These are phyloP conservation scores for Saussurea involucrata DNA, from an alignment of 129 eudicot species.

Conservation along the genomic window DNA sequence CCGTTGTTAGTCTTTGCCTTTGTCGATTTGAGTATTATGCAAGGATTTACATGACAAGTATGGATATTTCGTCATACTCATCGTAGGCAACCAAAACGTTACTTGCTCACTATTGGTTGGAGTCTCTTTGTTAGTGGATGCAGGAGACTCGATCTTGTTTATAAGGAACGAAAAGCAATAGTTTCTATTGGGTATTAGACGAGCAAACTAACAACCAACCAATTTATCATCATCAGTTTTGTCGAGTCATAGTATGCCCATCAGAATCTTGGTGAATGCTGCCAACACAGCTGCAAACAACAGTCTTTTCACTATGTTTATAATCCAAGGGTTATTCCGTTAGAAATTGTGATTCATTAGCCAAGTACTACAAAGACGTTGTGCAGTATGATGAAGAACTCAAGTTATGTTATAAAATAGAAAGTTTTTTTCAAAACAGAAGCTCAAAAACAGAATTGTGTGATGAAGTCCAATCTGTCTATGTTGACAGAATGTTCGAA, in stretches of 20 bases:
- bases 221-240: conserved; percentile 84
- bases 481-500: no score
- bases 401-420: no score
- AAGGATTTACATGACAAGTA: conserved; percentile 79
- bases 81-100: conserved; percentile 97
- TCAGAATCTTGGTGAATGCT: conserved; percentile 91
- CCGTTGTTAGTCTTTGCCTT: no score
- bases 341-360: no score
- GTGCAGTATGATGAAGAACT: no score
- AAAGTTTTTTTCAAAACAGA: no score
- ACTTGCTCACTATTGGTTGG: conserved; percentile 97
- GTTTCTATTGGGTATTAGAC: conserved; percentile 83
- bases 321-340: conserved; percentile 99
- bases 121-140: conserved; percentile 91
- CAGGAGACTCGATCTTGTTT: conserved; percentile 91
- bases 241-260: conserved; percentile 97
- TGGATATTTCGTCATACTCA: conserved; percentile 96
- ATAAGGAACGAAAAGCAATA: conserved; percentile 98
- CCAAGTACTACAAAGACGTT: no score
- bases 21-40: no score
- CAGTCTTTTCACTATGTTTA: conserved; percentile 84
- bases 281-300: conserved; percentile 97
- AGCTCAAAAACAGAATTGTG: no score
- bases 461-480: no score
- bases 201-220: conserved; percentile 88